Percentiles rank a stretch among this genome's conserved stretches.
Conservation (phyloP, 176 grass and related monocot species). For the barley (Hordeum vulgare) region MorexV3_pseudomolecules_assembly NC_058524.1:83622728-83623227, state of each 20-base stretch:
- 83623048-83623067: slow-evolving; percentile 72
- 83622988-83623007: slow-evolving; percentile 36
- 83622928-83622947: neutral
- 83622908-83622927: slow-evolving; percentile 10
- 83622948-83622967: neutral
- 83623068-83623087: slow-evolving; percentile 14
- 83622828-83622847: slow-evolving; percentile 43
- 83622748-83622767: too few species aligned
- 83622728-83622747: too few species aligned
- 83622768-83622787: too few species aligned
- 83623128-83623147: too few species aligned
- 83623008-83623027: slow-evolving; percentile 59
- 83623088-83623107: too few species aligned
- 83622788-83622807: too few species aligned
- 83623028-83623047: slow-evolving; percentile 56
- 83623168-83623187: too few species aligned
- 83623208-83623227: too few species aligned
- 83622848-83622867: slow-evolving; percentile 49
- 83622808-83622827: slow-evolving; percentile 42
- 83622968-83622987: neutral
- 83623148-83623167: slow-evolving; percentile 73
- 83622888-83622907: too few species aligned
- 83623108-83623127: too few species aligned
- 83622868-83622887: slow-evolving; percentile 31
- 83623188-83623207: too few species aligned